A percentile compares a stretch with the other conserved stretches of the same genome.
phyloP scores from a whole-genome alignment of 441 rosid species.

The Omphalea diandra region DNA sequence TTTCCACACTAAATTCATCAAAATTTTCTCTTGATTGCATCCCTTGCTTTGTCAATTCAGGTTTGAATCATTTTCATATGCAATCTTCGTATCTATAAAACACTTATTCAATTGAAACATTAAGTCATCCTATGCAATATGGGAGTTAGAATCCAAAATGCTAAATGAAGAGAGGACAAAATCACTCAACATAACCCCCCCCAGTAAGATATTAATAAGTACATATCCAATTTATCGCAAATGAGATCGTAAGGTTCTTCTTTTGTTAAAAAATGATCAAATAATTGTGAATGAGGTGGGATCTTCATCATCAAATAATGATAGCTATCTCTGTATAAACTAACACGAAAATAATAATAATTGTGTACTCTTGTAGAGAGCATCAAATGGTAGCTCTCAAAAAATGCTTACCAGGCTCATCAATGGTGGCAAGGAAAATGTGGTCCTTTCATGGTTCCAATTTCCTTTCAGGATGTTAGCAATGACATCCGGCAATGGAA shows the following conservation, averaged over 20 bases:
- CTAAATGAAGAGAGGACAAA: neutral
- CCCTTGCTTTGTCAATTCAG: neutral
- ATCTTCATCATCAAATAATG: constrained; percentile 2
- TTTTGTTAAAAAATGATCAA: neutral
- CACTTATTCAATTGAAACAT: neutral
- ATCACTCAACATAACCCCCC: constrained; percentile 4
- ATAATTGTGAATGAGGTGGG: neutral
- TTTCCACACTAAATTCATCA: neutral
- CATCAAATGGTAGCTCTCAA: neutral
- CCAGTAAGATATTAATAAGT: no score
- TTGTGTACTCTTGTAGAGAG: neutral
- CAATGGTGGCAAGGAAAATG: constrained; percentile 88
- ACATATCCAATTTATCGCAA: no score
- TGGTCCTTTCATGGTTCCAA: constrained; percentile 91
- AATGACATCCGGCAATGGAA: constrained; percentile 61
- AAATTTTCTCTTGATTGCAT: neutral
- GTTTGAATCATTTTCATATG: neutral
- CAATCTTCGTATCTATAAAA: constrained; percentile 6
- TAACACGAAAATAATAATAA: neutral
- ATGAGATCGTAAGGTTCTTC: no score
- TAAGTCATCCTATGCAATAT: neutral
- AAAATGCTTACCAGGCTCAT: constrained; percentile 62
- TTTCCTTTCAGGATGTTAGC: constrained; percentile 55
- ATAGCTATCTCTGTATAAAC: neutral
- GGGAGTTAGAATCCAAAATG: constrained; percentile 1